Conservation (phyloP, 2,329 filamentous ascomycete genomes). For the Cryphonectria nitschkei region DNA sequence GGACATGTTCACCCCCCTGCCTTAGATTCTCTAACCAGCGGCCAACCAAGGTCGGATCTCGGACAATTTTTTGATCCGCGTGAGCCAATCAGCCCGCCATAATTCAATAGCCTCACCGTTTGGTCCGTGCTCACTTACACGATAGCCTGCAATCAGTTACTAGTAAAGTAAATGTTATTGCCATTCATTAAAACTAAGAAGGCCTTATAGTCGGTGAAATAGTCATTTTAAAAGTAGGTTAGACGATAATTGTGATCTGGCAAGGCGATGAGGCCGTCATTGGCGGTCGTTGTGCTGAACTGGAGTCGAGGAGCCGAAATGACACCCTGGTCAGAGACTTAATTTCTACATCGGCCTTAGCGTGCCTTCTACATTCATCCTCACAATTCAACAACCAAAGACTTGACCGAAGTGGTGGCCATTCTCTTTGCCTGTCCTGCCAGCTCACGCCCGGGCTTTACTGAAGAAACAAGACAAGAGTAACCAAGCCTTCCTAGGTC, state of each 20-base stretch:
- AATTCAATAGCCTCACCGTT: background rate
- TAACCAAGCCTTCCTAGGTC: background rate
- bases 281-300: too few species aligned
- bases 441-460: background rate
- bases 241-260: too few species aligned
- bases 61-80: background rate
- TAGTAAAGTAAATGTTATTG: background rate
- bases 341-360: too few species aligned
- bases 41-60: background rate
- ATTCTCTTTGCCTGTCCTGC: background rate
- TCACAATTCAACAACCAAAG: background rate
- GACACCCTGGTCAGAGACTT: too few species aligned
- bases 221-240: too few species aligned
- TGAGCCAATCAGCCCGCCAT: background rate
- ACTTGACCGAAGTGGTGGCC: background rate
- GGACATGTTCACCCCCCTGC: background rate
- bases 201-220: background rate
- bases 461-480: background rate
- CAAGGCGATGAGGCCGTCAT: too few species aligned
- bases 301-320: too few species aligned
- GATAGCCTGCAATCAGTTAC: background rate
- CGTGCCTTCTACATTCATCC: background rate
- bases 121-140: slow-evolving; percentile 21
- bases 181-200: background rate
- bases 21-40: background rate